Evolutionary conservation across 371 early-diverging fungal species (phyloP).

Genomic region (Blakeslea trispora): DNA sequence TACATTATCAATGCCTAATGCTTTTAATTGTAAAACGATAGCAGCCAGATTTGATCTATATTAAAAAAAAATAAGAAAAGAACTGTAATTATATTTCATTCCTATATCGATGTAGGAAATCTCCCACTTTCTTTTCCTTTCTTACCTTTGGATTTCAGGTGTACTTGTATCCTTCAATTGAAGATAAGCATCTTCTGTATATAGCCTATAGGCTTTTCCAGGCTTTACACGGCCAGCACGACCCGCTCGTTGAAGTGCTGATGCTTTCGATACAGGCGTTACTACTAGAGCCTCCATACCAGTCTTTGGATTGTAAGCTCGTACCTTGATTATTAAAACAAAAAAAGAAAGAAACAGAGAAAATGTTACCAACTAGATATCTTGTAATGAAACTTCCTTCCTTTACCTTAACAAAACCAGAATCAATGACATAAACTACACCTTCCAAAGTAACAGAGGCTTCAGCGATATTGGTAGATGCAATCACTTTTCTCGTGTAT

Average conservation of each 20-base stretch:
- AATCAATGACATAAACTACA: constrained; percentile 93
- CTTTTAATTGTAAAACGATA: constrained; percentile 70
- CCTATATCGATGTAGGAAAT: no score
- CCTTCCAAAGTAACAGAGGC: constrained; percentile 91
- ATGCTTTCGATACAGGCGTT: constrained; percentile 68
- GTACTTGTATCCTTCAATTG: constrained; percentile 51
- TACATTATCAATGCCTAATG: constrained; percentile 79
- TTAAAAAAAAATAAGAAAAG: no score
- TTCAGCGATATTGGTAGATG: constrained; percentile 96
- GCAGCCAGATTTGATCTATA: constrained; percentile 54
- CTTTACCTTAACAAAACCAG: no score
- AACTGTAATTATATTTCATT: no score
- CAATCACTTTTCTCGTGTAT: constrained; percentile 83
- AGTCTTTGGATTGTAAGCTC: constrained; percentile 64
- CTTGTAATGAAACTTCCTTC: no score
- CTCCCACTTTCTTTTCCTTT: no score
- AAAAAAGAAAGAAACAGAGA: constrained; percentile 76
- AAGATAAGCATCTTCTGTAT: constrained; percentile 69
- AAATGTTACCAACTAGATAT: no score
- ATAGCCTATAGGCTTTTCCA: constrained; percentile 72
- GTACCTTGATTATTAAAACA: constrained; percentile 53
- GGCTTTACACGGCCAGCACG: constrained; percentile 77
- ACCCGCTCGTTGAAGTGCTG: constrained; percentile 81
- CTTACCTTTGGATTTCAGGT: constrained; percentile 76
- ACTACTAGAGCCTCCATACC: constrained; percentile 65